phyloP scores from a whole-genome alignment of 208 protist species.

The Leishmania guyanensis region DNA sequence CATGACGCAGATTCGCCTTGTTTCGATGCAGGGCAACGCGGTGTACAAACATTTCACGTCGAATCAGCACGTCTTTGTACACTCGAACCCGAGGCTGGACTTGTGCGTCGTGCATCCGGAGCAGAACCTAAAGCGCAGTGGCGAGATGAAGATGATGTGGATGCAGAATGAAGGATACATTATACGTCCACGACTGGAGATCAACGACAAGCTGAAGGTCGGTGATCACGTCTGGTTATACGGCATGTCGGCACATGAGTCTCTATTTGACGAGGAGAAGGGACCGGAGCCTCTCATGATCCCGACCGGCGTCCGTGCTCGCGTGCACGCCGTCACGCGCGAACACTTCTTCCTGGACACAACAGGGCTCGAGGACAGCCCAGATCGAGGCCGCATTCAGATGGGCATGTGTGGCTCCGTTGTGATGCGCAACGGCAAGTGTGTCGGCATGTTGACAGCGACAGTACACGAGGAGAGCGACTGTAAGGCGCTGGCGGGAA shows the following conservation, averaged over 20 bases:
- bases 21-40: constrained; percentile 77
- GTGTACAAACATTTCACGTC: constrained; percentile 91
- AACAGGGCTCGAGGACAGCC: constrained; percentile 60
- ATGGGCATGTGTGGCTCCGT: constrained; percentile 93
- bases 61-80: constrained; percentile 90
- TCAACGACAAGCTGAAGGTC: constrained; percentile 65
- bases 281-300: constrained; percentile 88
- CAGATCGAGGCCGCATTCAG: constrained; percentile 63
- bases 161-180: constrained; percentile 92
- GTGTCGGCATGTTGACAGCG: constrained; percentile 93
- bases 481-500: constrained; percentile 79
- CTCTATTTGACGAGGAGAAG: constrained; percentile 90
- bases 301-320: constrained; percentile 79
- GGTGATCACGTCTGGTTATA: constrained; percentile 92
- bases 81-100: constrained; percentile 86
- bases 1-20: constrained; percentile 83
- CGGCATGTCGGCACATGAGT: constrained; percentile 88
- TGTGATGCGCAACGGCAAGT: constrained; percentile 87
- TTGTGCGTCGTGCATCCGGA: constrained; percentile 88
- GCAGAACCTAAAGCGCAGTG: constrained; percentile 86
- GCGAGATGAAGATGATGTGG: constrained; percentile 93
- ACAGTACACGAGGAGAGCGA: constrained; percentile 86
- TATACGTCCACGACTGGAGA: constrained; percentile 76
- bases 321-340: constrained; percentile 75
- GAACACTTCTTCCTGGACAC: constrained; percentile 93